Conservation (phyloP, 139 green algal genomes). For the Klebsormidium nitens region DNA sequence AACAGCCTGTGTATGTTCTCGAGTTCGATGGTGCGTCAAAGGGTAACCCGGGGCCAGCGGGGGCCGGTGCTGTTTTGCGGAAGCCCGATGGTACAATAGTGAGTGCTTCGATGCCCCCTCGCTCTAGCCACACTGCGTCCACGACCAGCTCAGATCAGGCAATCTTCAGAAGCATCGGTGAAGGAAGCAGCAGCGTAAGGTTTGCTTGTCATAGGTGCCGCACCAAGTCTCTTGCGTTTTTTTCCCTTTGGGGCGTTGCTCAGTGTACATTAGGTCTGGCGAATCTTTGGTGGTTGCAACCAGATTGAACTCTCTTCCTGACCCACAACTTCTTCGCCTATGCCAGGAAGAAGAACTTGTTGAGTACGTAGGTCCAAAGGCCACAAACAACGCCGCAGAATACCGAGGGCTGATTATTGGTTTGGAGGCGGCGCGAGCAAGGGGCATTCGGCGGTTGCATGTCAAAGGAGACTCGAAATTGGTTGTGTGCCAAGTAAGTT, state of each 20-base stretch:
- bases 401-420: constrained; percentile 23
- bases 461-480: constrained; percentile 25
- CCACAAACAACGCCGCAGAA: constrained; percentile 22
- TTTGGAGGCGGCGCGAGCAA: not conserved
- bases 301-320: not conserved
- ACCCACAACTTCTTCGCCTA: not conserved
- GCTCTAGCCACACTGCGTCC: too few relatives aligned
- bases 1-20: constrained; percentile 13
- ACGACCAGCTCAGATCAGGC: not conserved
- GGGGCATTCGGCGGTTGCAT: constrained; percentile 1
- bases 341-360: constrained; percentile 7
- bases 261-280: not conserved
- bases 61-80: constrained; percentile 10
- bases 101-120: too few relatives aligned
- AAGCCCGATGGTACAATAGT: constrained; percentile 18
- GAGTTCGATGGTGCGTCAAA: constrained; percentile 34
- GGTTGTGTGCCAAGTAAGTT: too few relatives aligned
- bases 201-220: not conserved
- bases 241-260: not conserved
- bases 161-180: not conserved
- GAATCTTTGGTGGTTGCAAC: not conserved
- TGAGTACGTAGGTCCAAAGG: constrained; percentile 3
- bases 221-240: not conserved
- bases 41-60: constrained; percentile 22
- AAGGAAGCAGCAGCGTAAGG: not conserved